Evolutionary conservation across 2,329 filamentous ascomycete species (phyloP).

Genomic region (Aspergillus sp.): DNA sequence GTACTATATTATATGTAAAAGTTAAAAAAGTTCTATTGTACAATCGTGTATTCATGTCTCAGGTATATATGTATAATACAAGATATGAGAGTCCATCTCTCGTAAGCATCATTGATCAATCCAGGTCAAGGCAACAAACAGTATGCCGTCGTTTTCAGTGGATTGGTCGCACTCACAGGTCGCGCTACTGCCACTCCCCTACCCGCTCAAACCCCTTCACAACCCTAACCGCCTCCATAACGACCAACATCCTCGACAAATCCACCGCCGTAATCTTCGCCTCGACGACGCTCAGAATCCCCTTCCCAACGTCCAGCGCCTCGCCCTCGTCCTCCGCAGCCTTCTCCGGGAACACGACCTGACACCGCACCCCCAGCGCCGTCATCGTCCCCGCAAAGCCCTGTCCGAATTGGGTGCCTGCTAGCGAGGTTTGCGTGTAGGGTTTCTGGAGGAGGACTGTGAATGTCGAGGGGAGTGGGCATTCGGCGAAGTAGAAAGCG

Average conservation of each 20-base stretch:
- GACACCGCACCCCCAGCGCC: slow-evolving; percentile 24
- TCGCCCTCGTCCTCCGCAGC: slow-evolving; percentile 11
- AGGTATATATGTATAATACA: background rate
- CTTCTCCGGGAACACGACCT: slow-evolving; percentile 17
- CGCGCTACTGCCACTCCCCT: slow-evolving; percentile 20
- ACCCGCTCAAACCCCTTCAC: slow-evolving; percentile 25
- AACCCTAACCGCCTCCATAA: slow-evolving; percentile 26
- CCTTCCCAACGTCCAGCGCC: slow-evolving; percentile 10
- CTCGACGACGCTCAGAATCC: slow-evolving; percentile 27
- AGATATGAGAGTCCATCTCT: background rate
- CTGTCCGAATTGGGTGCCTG: slow-evolving; percentile 12
- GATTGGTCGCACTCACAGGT: too few species aligned
- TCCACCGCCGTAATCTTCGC: slow-evolving; percentile 27
- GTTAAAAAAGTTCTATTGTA: too few species aligned
- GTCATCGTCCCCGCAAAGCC: slow-evolving; percentile 24
- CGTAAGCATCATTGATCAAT: too few species aligned
- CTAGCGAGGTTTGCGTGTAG: slow-evolving; percentile 12
- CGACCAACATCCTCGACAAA: slow-evolving; percentile 23
- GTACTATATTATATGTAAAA: too few species aligned
- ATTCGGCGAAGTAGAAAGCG: slow-evolving; percentile 49
- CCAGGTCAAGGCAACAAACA: too few species aligned
- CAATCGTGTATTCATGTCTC: too few species aligned
- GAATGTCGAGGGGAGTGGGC: slow-evolving; percentile 43
- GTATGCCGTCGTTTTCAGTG: too few species aligned
- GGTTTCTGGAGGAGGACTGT: slow-evolving; percentile 26